Conservation (phyloP, 768 basidiomycete genomes). For the Termitomyces heimii region DNA sequence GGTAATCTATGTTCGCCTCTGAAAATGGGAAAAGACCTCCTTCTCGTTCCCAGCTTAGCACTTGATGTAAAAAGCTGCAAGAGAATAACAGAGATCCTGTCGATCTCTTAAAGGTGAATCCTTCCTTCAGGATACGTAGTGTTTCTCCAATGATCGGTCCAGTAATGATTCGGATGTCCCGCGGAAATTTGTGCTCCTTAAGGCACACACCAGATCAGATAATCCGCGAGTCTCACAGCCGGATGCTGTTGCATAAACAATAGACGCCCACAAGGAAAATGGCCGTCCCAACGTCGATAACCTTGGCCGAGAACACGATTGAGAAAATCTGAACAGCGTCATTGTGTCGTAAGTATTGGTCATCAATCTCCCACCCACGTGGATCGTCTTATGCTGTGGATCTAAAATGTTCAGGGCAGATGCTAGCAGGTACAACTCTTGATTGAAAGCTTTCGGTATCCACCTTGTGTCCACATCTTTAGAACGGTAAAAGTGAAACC, state of each 20-base stretch:
- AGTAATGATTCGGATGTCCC: background rate
- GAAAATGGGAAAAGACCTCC: background rate
- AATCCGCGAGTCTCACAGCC: background rate
- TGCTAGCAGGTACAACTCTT: background rate
- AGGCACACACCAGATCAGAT: background rate
- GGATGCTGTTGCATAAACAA: background rate
- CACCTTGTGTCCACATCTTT: background rate
- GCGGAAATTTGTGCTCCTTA: background rate
- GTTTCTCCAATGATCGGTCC: background rate
- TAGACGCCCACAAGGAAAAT: background rate
- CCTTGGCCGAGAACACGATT: background rate
- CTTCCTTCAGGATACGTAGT: background rate
- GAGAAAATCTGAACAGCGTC: background rate
- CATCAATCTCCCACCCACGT: background rate
- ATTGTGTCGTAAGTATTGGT: background rate
- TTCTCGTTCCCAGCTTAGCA: background rate
- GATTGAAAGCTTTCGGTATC: background rate
- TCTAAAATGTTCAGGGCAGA: background rate
- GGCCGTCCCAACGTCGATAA: background rate
- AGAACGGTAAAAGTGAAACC: background rate
- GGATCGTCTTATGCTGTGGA: background rate
- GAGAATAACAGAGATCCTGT: background rate
- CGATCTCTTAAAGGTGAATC: background rate
- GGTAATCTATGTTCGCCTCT: background rate
- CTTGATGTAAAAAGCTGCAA: background rate